Base-by-base conservation (phyloP, 2,329 filamentous ascomycete species). In the Lecanosticta acicola region DNA sequence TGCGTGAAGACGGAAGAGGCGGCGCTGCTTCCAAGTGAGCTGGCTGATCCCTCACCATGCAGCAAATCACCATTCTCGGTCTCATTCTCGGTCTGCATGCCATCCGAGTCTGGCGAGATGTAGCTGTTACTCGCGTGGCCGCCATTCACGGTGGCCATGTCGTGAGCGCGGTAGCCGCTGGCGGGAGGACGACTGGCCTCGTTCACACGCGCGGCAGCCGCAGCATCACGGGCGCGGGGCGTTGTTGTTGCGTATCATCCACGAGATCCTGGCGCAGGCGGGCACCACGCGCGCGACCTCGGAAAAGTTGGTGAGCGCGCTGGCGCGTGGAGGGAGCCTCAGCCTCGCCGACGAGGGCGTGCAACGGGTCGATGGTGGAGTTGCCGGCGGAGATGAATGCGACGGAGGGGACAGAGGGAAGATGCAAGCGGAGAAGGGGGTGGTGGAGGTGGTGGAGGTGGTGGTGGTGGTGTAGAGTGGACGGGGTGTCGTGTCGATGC, bases 1-100 rank as follows among this genome's bases (percentile, higher is more conserved):
- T 71, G 70, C 58, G 81, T 86, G 68, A 86, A 85, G 55, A 84
- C 74, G 44, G 87, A 87, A 36, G 84, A 87, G 41, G 77, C 76
- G 43, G 81, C 44, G 37, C 37, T 79, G 69, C 83, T 88, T 46
- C 78, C 75, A 61, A 83, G 76, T 46, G 85, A 88, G 68, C 81
- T 87, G 46, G 82, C 79, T 41, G 85, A 89, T 59, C 80, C 83
- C 57, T 83, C 76, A 51, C 80, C 82, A 66, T 83, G 84, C 61
- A 84, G 75, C 43, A 83, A 76, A 60, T 89, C 84, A 66, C 79
- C 80, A 38, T 63, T 55, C 57, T 77, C 71, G 32, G 53, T 54
- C n/a, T n/a, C 80, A 38, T 63, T 55, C 57, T 77, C 24, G 11
- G 24, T 29, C 38, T 58, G 59, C 41, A 53, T 50, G 21, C 54